Percentiles rank a stretch among this genome's conserved stretches.
Conservation (phyloP, 495 filamentous ascomycete species). For the Aspergillus baeticus region DNA sequence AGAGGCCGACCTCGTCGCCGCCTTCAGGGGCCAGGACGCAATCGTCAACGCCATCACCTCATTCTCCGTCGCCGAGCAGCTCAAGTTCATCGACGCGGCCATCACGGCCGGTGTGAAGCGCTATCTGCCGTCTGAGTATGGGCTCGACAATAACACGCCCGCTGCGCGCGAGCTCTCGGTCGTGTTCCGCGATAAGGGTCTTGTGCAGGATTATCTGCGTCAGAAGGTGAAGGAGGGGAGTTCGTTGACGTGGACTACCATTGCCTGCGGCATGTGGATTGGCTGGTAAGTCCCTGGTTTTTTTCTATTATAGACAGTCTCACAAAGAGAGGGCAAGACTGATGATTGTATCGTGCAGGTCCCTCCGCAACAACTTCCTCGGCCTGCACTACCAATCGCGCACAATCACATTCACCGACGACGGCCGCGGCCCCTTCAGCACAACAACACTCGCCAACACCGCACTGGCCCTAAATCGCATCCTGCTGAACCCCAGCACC, state of each 20-base stretch:
- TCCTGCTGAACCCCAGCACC: slow-evolving; percentile 1
- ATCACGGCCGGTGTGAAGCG: slow-evolving; percentile 10
- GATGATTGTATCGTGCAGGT: slow-evolving; percentile 2
- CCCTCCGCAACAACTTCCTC: slow-evolving; percentile 15
- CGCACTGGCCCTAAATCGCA: slow-evolving; percentile 9
- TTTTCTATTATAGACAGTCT: too few relatives aligned
- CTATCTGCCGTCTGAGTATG: slow-evolving; percentile 13
- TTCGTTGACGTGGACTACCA: slow-evolving; percentile 13
- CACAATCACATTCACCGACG: slow-evolving; percentile 7
- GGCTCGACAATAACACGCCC: slow-evolving; percentile 10
- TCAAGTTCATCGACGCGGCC: slow-evolving; percentile 9
- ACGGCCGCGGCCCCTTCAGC: slow-evolving; percentile 4
- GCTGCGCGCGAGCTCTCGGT: not conserved
- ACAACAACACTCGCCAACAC: slow-evolving; percentile 9
- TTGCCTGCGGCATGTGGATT: slow-evolving; percentile 18
- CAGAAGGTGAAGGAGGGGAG: not conserved
- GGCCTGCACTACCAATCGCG: slow-evolving; percentile 8
- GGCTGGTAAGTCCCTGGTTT: slow-evolving; percentile 14
- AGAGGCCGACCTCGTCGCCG: not conserved
- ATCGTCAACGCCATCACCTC: slow-evolving; percentile 9
- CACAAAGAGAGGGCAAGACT: too few relatives aligned
- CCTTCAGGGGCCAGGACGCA: slow-evolving; percentile 12
- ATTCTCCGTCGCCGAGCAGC: slow-evolving; percentile 13
- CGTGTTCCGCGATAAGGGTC: slow-evolving; percentile 10
- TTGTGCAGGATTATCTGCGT: slow-evolving; percentile 9